Evolutionary conservation across 2,329 filamentous ascomycete genomes (phyloP), one percentile per base, ranked within the genome.

Genomic region (Stachybotrys elegans): DNA sequence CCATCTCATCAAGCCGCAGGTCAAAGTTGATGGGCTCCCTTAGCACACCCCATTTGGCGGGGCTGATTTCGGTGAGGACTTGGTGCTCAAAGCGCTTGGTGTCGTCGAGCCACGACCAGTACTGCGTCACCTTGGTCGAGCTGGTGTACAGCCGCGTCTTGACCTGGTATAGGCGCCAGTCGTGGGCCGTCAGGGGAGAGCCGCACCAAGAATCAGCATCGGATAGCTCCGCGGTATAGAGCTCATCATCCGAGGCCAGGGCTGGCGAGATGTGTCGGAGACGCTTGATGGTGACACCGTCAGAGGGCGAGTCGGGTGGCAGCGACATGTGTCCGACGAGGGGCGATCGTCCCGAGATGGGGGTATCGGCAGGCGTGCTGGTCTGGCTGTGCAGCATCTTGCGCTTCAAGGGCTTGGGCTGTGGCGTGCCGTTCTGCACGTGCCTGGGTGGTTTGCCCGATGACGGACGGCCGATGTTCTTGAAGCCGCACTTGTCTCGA

Each of bases 381-480:
- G 50, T 39, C 21, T 58, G 48, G 6, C 58, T 59, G 16, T 65
- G 58, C 51, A 54, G 54, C 35, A 51, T 58, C 51, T 65, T 66
- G 20, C 65, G 58, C 51, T 65, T 68, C 49, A 58, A 62, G 7
- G 51, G 42, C 29, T 39, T 36, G 16, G 51, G 48, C 41, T 56
- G 55, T 1, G 57, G 54, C 2, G 60, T 57, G 22, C 37, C 49
- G 23, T 43, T 48, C 5, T 52, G 51, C 36, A 55, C 57, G 22
- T 49, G 45, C 4, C 54, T 54, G 9, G 45, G 40, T 17, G 65
- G 62, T 48, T 67, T 73, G 49, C 70, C 67, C 4, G 68, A 69
- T 32, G 74, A 76, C 0, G 78, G 78, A 1, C 78, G 66, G 7
- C 78, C 78, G 6, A 81, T 79, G 49, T 75, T 79, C 40, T 76